Base-by-base conservation (phyloP, 495 filamentous ascomycete genomes). In the Penicillium diatomitis region DNA sequence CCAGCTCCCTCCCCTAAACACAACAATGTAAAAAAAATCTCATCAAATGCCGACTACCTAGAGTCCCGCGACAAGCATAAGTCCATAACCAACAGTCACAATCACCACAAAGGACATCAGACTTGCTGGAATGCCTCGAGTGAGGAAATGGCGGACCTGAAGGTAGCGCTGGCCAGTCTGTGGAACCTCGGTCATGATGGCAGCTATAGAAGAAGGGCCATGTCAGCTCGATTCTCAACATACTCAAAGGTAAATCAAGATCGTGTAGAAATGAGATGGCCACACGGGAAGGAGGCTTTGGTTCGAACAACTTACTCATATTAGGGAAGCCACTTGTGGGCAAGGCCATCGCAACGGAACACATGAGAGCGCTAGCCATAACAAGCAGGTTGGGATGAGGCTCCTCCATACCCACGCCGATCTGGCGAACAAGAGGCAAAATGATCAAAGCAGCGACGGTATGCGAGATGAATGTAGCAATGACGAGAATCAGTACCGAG, bases 161-260 rank as follows among this genome's bases (percentile, higher is more conserved):
- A 99, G 76, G 64, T 99, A 99, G 27, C 92, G 75, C 65, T 95
- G 87, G 6, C 92, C 92, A 0, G 86, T 90, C 48, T 89, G 83
- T 0, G 85, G 75, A 52, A 97, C 90, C 71, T 99, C 92, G 74
- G 95, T 96, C 94, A 99, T 97, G 61, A 99, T 97, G 8, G 92
- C 92, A 48, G 92, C 90, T 95, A 52, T 20, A 20, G 20, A 20
- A 2, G 20, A 20, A 20, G 20, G 20, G 20, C 20, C 0, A 20
- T 20, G 20, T 20, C 20, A 20, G 20, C 20, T 20, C 20, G 20
- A 20, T 20, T 20, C 20, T 2, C 20, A 20, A 20, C 20, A 20
- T 20, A 20, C 20, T 20, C 20, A 20, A 20, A 20, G 20, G 20
- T 20, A 20, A 41, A 44, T 38, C 34, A 40, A 12, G 52, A 70